A percentile compares a stretch with the other conserved stretches of the same genome.
Evolutionary conservation across 805 yeast species (phyloP).

Genomic region (Metschnikowia similis): DNA sequence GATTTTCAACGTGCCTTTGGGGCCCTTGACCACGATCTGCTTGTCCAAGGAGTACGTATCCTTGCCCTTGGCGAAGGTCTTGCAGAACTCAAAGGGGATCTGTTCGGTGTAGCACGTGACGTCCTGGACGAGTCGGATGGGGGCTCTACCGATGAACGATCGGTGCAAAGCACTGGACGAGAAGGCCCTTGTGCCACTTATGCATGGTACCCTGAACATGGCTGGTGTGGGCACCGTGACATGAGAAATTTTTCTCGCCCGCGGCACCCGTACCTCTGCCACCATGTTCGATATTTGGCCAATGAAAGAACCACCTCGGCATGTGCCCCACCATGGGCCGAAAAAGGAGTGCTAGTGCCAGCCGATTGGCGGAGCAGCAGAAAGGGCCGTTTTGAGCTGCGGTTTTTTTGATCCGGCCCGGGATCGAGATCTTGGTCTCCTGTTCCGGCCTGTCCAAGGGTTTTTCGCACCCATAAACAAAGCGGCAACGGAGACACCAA

Average conservation of each 20-base stretch:
- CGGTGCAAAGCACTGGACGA: constrained; percentile 11
- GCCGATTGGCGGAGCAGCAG: no score
- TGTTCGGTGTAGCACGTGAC: constrained; percentile 47
- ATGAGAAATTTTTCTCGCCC: constrained; percentile 5
- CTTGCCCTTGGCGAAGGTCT: constrained; percentile 63
- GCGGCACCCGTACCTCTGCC: constrained; percentile 1
- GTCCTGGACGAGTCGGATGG: constrained; percentile 63
- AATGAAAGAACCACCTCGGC: no score
- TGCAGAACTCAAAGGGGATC: constrained; percentile 51
- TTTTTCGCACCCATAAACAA: no score
- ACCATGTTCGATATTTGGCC: neutral
- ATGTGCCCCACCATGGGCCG: no score
- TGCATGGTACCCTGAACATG: constrained; percentile 13
- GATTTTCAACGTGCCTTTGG: constrained; percentile 63
- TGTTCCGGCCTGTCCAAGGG: no score
- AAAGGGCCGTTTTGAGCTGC: no score
- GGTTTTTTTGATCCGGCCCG: no score
- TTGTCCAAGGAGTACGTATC: constrained; percentile 54
- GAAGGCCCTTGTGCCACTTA: constrained; percentile 13
- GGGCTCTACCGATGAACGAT: constrained; percentile 79
- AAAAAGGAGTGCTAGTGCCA: no score
- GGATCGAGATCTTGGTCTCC: no score
- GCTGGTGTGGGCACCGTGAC: neutral
- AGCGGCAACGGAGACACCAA: no score
- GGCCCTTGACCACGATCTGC: constrained; percentile 64